phyloP scores from a whole-genome alignment of 495 filamentous ascomycete species.

The Hypoxylon rickii region DNA sequence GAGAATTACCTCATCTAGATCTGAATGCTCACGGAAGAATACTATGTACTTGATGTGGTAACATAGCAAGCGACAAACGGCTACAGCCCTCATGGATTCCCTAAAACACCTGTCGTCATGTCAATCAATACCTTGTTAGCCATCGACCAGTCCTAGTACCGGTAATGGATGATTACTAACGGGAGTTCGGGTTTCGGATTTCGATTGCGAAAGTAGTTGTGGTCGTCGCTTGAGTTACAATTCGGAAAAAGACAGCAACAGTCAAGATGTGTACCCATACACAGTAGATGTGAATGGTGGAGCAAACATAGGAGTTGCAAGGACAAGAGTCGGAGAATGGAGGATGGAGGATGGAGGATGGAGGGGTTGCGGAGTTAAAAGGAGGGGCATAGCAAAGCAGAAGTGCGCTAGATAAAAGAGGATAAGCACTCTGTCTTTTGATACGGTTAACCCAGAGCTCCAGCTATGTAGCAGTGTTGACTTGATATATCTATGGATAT shows the following conservation, averaged over 20 bases:
- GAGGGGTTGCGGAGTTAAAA: constrained; percentile 15
- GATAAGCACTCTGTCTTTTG: not conserved
- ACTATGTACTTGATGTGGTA: no score
- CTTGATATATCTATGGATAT: no score
- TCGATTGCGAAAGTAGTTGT: constrained; percentile 14
- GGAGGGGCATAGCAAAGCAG: constrained; percentile 17
- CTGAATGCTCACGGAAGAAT: no score
- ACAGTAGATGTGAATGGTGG: no score
- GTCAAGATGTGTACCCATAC: no score
- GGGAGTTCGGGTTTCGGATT: constrained; percentile 24
- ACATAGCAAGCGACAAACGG: no score
- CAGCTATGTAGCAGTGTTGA: no score
- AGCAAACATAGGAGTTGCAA: constrained; percentile 14
- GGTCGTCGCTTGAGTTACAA: constrained; percentile 32
- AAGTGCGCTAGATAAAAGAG: not conserved
- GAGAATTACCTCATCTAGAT: constrained; percentile 32
- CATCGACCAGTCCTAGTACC: not conserved
- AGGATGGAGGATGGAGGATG: constrained; percentile 11
- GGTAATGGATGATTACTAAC: constrained; percentile 2
- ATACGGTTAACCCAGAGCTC: no score
- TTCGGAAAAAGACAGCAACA: constrained; percentile 25
- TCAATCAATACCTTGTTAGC: constrained; percentile 1
- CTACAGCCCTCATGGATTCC: constrained; percentile 1
- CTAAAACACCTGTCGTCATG: constrained; percentile 22
- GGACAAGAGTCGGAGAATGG: constrained; percentile 25